phyloP scores from a whole-genome alignment of 176 grass and related monocot species.

The Aegilops sharonensis region DNA sequence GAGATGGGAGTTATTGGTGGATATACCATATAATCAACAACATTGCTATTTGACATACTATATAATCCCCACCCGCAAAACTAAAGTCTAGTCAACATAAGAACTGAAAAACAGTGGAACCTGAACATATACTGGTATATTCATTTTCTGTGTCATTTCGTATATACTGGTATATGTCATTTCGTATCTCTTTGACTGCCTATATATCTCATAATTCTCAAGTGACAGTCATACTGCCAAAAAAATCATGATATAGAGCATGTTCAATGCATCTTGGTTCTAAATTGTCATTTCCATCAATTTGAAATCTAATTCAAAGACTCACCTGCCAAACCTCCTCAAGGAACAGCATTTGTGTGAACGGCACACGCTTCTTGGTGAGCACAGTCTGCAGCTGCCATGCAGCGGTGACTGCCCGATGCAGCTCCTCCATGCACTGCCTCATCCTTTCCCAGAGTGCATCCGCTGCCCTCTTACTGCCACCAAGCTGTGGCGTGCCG shows the following conservation, averaged over 20 bases:
- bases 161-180: neutral
- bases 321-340: conserved; percentile 98
- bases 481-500: conserved; percentile 88
- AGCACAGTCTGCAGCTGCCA: conserved; percentile 96
- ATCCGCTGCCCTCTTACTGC: conserved; percentile 77
- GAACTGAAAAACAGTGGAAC: neutral
- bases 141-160: neutral
- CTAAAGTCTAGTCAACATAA: neutral
- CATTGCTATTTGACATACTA: neutral
- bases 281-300: neutral
- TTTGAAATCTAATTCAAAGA: conserved; percentile 12
- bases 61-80: neutral
- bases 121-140: neutral
- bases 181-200: neutral
- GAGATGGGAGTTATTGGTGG: no score
- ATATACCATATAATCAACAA: no score
- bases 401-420: conserved; percentile 67
- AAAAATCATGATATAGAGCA: neutral
- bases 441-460: conserved; percentile 95
- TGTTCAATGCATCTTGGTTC: neutral
- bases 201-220: neutral
- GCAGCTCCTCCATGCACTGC: conserved; percentile 88
- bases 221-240: neutral
- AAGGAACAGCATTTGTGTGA: conserved; percentile 93
- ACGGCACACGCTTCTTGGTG: conserved; percentile 90